These are phyloP conservation scores for Ceratocystis lukuohia DNA, from an alignment of 2,329 filamentous ascomycete species.

Conservation along the genomic window DNA sequence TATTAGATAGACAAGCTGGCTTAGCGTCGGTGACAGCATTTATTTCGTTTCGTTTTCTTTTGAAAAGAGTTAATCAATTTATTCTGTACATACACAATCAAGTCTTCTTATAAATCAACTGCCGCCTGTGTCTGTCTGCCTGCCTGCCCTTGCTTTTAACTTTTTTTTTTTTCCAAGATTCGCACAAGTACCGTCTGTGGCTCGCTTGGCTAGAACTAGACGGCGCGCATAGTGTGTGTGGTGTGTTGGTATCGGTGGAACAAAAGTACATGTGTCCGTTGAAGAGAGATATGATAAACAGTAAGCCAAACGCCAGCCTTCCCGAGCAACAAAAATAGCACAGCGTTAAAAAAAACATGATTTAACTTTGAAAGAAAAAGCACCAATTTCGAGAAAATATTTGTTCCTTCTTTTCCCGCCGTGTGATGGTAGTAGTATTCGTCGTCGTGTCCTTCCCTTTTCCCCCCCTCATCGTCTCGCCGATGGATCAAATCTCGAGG, in stretches of 20 bases:
- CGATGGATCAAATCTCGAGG: conserved; percentile 65
- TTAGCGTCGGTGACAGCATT: background rate
- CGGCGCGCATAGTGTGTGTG: conserved; percentile 9
- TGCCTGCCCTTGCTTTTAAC: too few species aligned
- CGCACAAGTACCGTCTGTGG: too few species aligned
- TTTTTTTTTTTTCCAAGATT: too few species aligned
- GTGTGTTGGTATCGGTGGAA: conserved; percentile 13
- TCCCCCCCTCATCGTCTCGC: conserved; percentile 38
- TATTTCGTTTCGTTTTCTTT: background rate
- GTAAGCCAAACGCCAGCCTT: conserved; percentile 20
- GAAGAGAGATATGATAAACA: conserved; percentile 18
- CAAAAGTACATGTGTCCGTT: conserved; percentile 17
- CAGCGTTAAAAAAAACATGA: conserved; percentile 18
- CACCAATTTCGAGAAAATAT: conserved; percentile 7
- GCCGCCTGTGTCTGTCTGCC: background rate
- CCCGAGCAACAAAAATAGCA: conserved; percentile 19
- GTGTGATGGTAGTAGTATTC: background rate
- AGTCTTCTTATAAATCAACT: background rate
- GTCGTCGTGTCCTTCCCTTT: conserved; percentile 10
- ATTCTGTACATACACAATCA: background rate
- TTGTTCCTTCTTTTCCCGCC: conserved; percentile 4
- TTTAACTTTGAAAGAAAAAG: conserved; percentile 3
- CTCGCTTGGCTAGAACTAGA: background rate
- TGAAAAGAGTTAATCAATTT: background rate
- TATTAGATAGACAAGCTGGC: background rate